Evolutionary conservation across 805 yeast genomes (phyloP), one percentile per base, ranked within the genome.

Genomic region (Myxozyma udenii): DNA sequence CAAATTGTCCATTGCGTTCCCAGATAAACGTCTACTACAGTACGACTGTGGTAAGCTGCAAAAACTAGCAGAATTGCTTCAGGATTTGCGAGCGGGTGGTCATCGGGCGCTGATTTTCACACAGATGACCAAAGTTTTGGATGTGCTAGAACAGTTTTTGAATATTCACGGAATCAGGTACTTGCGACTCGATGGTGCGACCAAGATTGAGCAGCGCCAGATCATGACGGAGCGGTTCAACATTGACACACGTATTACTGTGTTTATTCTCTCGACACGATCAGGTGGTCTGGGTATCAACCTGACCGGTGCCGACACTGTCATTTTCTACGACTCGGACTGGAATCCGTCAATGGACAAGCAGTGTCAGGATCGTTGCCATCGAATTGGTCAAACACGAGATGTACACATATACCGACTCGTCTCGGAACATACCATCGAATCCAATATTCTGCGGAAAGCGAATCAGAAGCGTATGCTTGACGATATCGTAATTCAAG

Each of bases 341-440:
- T 91, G 98, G 98, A 93, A 93, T 66, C 99, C 99, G 1, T 95
- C 98, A 1, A 93, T 93, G 97, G 99, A 93, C 68, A 88, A 89
- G 66, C 99, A 93, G 70, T 93, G 98, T 71, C 98, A 93, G 70
- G 99, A 93, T 71, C 83, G 99, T 68, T 93, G 98, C 71, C 99
- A 93, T 68, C 84, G 99, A 74, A 93, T 93, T 67, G 99, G 99
- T 4, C 99, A 93, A 68, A 88, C 95, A 16, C 78, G 98, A 64
- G 98, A 93, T 66, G 99, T 93, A 32, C 98, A 93, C 68, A 93
- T 93, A 51, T 93, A 95, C 72, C 75, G 99, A 55, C 85, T 93
- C 69, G 98, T 93, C 23, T 86, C 95, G 24, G 98, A 93, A 71
- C 88, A 80, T 71, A 93, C 98, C 2, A 93, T 93, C 55, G 99